phyloP scores from a whole-genome alignment of 257 asterid genomes.

The Ligustrum vulgare region DNA sequence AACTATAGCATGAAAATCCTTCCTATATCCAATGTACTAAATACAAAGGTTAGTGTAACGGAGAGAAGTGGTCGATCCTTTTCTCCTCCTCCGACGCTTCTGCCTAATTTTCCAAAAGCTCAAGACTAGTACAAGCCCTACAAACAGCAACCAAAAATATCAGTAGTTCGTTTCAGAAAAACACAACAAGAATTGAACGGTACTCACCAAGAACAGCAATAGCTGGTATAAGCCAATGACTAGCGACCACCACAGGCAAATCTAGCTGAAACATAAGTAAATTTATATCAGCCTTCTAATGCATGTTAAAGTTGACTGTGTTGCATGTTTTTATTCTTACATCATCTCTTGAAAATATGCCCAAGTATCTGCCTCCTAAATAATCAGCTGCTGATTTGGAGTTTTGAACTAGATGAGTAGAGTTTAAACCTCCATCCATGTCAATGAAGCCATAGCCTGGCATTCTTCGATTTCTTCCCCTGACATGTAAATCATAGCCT shows the following conservation, averaged over 20 bases:
- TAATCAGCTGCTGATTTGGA: conserved; percentile 40
- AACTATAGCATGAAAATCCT: background rate
- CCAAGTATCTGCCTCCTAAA: conserved; percentile 60
- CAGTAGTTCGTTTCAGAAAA: background rate
- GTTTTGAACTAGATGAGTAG: conserved; percentile 34
- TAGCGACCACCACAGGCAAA: conserved; percentile 73
- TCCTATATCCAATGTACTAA: conserved; percentile 10
- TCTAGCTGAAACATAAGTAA: conserved; percentile 55
- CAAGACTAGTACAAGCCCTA: conserved; percentile 67
- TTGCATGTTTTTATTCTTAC: conserved; percentile 42
- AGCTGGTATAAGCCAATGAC: conserved; percentile 90
- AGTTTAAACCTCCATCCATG: conserved; percentile 57
- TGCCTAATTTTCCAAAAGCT: conserved; percentile 84
- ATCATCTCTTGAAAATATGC: conserved; percentile 72
- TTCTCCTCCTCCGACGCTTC: conserved; percentile 76
- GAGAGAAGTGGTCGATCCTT: conserved; percentile 48
- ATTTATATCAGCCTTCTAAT: conserved; percentile 8
- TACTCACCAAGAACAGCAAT: conserved; percentile 65
- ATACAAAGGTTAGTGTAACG: conserved; percentile 52
- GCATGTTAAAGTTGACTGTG: background rate
- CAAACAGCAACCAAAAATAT: conserved; percentile 19
- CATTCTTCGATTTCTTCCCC: conserved; percentile 72
- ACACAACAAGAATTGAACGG: background rate
- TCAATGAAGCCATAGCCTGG: conserved; percentile 67
- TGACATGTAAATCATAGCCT: conserved; percentile 70